phyloP scores from a whole-genome alignment of 176 grass and related monocot species.

The Carex myosuroides region DNA sequence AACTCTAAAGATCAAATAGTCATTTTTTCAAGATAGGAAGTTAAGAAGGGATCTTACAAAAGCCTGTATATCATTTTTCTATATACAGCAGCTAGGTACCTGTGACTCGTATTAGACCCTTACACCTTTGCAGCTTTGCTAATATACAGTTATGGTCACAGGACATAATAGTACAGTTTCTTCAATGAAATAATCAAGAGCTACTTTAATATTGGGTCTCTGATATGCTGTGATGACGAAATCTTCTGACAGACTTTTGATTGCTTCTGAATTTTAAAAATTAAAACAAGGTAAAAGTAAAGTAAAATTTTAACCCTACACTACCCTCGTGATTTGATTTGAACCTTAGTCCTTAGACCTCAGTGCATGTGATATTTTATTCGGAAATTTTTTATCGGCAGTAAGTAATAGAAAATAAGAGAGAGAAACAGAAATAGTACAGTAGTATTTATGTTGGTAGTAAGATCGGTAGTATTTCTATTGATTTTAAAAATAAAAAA shows the following conservation, averaged over 20 bases:
- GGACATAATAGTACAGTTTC: constrained; percentile 12
- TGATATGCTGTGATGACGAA: constrained; percentile 19
- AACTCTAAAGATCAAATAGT: neutral
- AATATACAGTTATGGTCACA: neutral
- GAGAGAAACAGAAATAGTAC: no score
- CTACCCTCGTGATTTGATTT: constrained; percentile 2
- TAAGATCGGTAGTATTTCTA: no score
- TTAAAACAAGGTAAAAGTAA: neutral
- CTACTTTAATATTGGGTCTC: neutral
- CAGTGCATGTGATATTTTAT: constrained; percentile 12
- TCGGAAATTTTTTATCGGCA: no score
- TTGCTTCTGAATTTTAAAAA: neutral
- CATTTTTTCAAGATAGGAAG: neutral
- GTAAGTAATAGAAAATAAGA: no score
- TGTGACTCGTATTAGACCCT: neutral
- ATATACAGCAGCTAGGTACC: neutral
- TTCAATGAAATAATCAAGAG: constrained; percentile 18
- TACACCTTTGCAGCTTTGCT: neutral
- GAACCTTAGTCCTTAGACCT: neutral
- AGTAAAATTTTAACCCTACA: neutral
- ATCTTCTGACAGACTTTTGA: constrained; percentile 15
- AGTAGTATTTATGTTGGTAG: no score
- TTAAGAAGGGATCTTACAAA: neutral
- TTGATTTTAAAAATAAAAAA: no score
- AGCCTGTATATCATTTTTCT: neutral